A percentile compares a stretch with the other conserved stretches of the same genome.
Conservation (phyloP, 2,329 filamentous ascomycete species). For the Xylaria sp. region DNA sequence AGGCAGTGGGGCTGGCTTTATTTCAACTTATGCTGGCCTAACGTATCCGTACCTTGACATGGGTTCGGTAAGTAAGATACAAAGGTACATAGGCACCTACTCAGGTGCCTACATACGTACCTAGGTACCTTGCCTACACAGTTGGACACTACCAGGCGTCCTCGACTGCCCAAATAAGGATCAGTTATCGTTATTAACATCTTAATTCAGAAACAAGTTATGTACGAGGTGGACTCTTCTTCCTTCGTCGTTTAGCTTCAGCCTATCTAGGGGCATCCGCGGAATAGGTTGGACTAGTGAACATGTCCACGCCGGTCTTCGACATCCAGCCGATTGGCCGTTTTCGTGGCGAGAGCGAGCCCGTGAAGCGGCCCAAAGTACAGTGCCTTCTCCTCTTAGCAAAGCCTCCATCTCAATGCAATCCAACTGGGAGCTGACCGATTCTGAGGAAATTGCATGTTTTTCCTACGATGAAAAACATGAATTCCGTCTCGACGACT, state of each 20-base stretch:
- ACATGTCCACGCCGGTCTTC: conserved; percentile 56
- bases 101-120: no score
- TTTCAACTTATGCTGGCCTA: not conserved
- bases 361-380: conserved; percentile 80
- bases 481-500: conserved; percentile 78
- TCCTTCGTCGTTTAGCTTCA: not conserved
- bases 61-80: conserved; percentile 12
- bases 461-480: conserved; percentile 95
- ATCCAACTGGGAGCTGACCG: conserved; percentile 6
- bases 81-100: not conserved
- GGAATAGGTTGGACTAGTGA: not conserved
- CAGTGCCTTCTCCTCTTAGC: conserved; percentile 34
- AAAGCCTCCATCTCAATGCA: not conserved
- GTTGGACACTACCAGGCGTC: no score
- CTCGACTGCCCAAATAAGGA: no score
- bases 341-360: conserved; percentile 74
- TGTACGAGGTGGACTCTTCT: not conserved
- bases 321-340: conserved; percentile 75
- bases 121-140: no score
- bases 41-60: not conserved
- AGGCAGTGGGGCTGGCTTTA: no score
- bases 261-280: not conserved
- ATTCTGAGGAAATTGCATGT: conserved; percentile 81
- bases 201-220: not conserved
- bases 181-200: no score